Conservation (phyloP, 305 asterid species). For the Solanum aculeatissimum region DNA sequence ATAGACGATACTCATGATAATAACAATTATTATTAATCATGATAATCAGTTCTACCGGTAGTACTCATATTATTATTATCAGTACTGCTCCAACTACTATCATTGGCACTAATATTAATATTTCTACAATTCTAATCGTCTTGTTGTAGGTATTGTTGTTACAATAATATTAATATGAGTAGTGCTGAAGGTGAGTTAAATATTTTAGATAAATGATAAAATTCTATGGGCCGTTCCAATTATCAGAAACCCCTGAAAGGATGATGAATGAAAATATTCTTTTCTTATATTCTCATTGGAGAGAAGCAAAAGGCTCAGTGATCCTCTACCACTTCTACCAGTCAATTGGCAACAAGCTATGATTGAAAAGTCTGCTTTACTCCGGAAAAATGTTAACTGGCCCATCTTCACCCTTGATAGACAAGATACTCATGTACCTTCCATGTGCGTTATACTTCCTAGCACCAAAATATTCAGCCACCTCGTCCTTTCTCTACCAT, state of each 20-base stretch:
- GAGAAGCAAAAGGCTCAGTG: not conserved
- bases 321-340: not conserved
- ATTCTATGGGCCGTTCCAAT: not conserved
- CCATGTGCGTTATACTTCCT: not conserved
- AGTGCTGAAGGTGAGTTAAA: not conserved
- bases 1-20: not conserved
- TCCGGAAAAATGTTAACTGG: not conserved
- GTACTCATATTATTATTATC: not conserved
- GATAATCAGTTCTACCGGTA: not conserved
- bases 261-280: not conserved
- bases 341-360: not conserved
- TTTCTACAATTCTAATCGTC: not conserved
- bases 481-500: not conserved
- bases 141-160: not conserved
- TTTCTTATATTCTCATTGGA: not conserved
- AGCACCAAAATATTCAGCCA: not conserved
- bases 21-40: not conserved
- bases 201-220: not conserved
- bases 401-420: not conserved
- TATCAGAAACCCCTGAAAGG: not conserved
- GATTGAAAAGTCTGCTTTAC: not conserved
- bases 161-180: not conserved
- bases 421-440: not conserved
- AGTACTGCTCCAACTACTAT: not conserved
- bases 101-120: not conserved